A percentile compares a stretch with the other conserved stretches of the same genome.
These are phyloP conservation scores for Phytopythium montanum DNA, from an alignment of 352 stramenopile species.

Conservation along the genomic window DNA sequence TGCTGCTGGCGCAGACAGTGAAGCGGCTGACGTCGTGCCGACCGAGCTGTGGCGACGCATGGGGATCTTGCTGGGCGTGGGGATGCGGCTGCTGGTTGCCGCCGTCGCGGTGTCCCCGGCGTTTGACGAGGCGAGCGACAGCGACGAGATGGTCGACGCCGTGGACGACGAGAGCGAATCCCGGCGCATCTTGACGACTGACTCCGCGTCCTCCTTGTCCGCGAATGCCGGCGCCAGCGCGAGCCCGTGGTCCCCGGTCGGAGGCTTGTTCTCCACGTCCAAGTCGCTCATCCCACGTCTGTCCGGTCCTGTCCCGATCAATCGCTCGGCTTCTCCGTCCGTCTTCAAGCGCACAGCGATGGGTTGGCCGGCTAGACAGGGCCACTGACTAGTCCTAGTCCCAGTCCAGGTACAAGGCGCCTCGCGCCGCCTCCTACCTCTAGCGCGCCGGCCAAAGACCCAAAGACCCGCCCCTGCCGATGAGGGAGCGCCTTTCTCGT, in stretches of 20 bases:
- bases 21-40: not conserved
- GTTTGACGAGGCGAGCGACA: slow-evolving; percentile 17
- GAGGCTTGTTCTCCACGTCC: slow-evolving; percentile 8
- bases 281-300: slow-evolving; percentile 4
- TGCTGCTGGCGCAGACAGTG: not conserved
- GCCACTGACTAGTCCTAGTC: too few species aligned
- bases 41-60: slow-evolving; percentile 9
- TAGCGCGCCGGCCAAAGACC: not conserved
- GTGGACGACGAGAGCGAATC: slow-evolving; percentile 29
- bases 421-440: not conserved
- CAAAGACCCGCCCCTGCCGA: slow-evolving; percentile 5
- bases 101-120: slow-evolving; percentile 1
- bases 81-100: slow-evolving; percentile 6
- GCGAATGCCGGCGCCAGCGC: not conserved
- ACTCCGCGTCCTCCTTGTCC: slow-evolving; percentile 7
- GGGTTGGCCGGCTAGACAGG: not conserved
- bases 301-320: not conserved
- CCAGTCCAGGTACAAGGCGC: not conserved
- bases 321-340: not conserved
- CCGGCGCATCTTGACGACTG: slow-evolving; percentile 23
- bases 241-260: not conserved
- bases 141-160: slow-evolving; percentile 17
- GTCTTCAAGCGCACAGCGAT: not conserved
- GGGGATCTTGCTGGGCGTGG: slow-evolving; percentile 15
- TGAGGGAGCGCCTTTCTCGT: not conserved